These are phyloP conservation scores for Trametes hirsuta DNA, from an alignment of 1,284 basidiomycete genomes.

Conservation along the genomic window DNA sequence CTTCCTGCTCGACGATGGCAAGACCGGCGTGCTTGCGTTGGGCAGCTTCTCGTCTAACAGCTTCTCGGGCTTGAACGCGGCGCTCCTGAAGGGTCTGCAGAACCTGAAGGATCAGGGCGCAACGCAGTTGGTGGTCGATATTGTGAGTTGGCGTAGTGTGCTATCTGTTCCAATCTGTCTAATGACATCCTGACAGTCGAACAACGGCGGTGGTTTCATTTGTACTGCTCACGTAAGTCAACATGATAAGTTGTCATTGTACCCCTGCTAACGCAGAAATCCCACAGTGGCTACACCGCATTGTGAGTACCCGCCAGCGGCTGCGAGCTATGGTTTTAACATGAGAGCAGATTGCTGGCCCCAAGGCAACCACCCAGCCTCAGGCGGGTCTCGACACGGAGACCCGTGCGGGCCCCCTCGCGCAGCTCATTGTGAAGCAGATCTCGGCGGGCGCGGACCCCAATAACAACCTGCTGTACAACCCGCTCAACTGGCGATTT, in stretches of 20 bases:
- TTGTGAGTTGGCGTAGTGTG: constrained; percentile 35
- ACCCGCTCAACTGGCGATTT: constrained; percentile 54
- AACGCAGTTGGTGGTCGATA: constrained; percentile 58
- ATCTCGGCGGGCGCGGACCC: constrained; percentile 52
- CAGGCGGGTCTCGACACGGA: constrained; percentile 61
- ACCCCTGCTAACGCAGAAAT: background rate
- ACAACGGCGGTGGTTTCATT: constrained; percentile 66
- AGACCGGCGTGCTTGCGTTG: constrained; percentile 60
- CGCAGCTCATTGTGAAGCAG: constrained; percentile 50
- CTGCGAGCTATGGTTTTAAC: background rate
- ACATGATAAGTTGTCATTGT: background rate
- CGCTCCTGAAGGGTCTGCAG: constrained; percentile 51
- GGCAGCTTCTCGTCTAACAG: constrained; percentile 57
- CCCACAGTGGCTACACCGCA: constrained; percentile 61
- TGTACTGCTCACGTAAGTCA: constrained; percentile 59
- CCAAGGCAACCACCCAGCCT: constrained; percentile 53
- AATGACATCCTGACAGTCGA: constrained; percentile 41
- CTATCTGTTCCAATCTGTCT: background rate
- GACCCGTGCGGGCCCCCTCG: constrained; percentile 52
- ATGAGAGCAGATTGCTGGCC: constrained; percentile 51
- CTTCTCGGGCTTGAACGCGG: constrained; percentile 46
- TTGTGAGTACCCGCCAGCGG: constrained; percentile 41
- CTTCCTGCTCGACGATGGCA: constrained; percentile 54
- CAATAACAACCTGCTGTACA: constrained; percentile 48
- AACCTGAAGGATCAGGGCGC: constrained; percentile 53